Conservation (phyloP, 2,329 filamentous ascomycete genomes). For the Neofusicoccum sp. region DNA sequence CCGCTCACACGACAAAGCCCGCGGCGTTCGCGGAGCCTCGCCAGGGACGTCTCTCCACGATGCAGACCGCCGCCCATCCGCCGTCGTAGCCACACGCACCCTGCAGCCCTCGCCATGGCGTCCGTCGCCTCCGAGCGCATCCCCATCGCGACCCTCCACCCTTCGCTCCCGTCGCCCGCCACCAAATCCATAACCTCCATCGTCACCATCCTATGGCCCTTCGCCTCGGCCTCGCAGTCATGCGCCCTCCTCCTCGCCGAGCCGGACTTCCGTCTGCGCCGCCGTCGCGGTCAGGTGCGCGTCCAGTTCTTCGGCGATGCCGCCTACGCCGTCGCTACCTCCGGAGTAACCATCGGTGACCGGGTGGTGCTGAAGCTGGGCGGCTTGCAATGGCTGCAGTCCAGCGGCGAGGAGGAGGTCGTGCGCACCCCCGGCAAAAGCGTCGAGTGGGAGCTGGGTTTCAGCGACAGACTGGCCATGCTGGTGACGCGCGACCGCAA, state of each 20-base stretch:
- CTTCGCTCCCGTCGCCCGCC: slow-evolving; percentile 29
- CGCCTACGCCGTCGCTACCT: slow-evolving; percentile 66
- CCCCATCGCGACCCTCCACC: slow-evolving; percentile 33
- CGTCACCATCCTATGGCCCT: slow-evolving; percentile 88
- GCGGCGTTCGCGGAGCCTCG: background rate
- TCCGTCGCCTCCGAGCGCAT: slow-evolving; percentile 20
- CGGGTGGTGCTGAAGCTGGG: slow-evolving; percentile 66
- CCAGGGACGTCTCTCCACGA: background rate
- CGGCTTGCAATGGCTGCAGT: slow-evolving; percentile 63
- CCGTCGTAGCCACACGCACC: background rate
- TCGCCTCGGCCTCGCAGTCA: slow-evolving; percentile 71
- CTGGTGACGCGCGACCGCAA: slow-evolving; percentile 47
- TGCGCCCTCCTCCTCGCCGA: slow-evolving; percentile 81
- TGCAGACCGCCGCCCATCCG: background rate
- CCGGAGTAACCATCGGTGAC: slow-evolving; percentile 75
- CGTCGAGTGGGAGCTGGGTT: slow-evolving; percentile 58
- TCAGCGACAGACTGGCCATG: slow-evolving; percentile 37
- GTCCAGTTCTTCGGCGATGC: slow-evolving; percentile 69
- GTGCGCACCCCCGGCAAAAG: slow-evolving; percentile 55
- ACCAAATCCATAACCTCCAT: slow-evolving; percentile 60
- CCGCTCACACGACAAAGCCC: background rate
- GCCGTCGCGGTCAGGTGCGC: slow-evolving; percentile 75
- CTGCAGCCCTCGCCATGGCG: background rate
- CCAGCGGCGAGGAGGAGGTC: slow-evolving; percentile 53
- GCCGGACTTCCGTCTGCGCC: slow-evolving; percentile 76